Base-by-base conservation (phyloP, 257 asterid genomes). In the Ajuga chamaepitys region DNA sequence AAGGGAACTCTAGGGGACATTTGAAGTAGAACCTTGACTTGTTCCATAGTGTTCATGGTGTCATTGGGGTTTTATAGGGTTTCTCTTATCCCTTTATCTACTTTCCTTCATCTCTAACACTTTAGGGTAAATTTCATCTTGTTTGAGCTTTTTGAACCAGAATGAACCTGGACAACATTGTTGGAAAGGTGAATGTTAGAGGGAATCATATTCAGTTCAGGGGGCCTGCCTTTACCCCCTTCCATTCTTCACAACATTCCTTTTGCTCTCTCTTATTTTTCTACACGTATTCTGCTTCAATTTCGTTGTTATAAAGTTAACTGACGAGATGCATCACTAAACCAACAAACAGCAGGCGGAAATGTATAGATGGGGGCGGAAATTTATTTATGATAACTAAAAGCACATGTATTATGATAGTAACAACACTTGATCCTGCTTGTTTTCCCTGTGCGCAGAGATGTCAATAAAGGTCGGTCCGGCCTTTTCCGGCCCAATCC, bases 1-100 rank as follows among this genome's bases (percentile, higher is more conserved):
- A 21, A 63, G 76, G 80, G 80, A 78, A 78, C 83, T 74, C 83
- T 74, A 74, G 80, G 51, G 69, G 21, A 72, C 77, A 68, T 64
- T 48, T 70, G 77, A 78, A 70, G 41, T 45, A 5, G 0, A 9
- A 0, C 10, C 11, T 7, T 20, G 3, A 20, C 12, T 16, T 13
- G 5, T 12, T 2, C 2, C 2, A 3, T 30, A 6, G 2, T 34
- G 30, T 54, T 66, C 4, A 9, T 18, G 41, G 47, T 18, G 24
- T 53, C 44, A 7, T 26, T 3, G 67, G 62, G 58, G 44, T 68
- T 72, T 57, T 71, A 67, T 47, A 67, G 67, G 68, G 62, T 68
- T 52, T 46, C 42, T 26, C 9, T n/a, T 9, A 4, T 1, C 17
- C 10, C 21, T 25, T n/a, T 5, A n/a, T 58, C 25, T 24, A 52